Percentiles rank a stretch among this genome's conserved stretches.
These are phyloP conservation scores for Epithemia pelagica DNA, from an alignment of 108 stramenopile species.

Conservation along the genomic window DNA sequence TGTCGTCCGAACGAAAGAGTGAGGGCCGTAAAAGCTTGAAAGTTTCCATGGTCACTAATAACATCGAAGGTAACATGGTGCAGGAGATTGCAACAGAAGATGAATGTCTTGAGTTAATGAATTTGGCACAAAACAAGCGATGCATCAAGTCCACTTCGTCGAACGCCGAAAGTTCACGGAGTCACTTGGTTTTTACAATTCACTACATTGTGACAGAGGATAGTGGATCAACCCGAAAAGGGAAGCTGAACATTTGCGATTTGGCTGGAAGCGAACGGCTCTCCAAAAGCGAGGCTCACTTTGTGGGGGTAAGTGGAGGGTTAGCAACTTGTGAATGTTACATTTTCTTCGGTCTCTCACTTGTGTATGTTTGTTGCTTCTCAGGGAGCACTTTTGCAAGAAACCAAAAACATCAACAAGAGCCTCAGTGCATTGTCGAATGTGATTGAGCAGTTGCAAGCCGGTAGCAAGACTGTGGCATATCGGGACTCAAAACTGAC, in stretches of 20 bases:
- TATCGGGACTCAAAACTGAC: slow-evolving; percentile 95
- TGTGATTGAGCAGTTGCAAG: slow-evolving; percentile 82
- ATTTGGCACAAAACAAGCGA: slow-evolving; percentile 54
- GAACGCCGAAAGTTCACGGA: slow-evolving; percentile 78
- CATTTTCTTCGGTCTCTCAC: background rate
- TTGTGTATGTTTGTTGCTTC: background rate
- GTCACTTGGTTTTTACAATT: slow-evolving; percentile 80
- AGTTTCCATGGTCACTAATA: slow-evolving; percentile 36
- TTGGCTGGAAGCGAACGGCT: slow-evolving; percentile 92
- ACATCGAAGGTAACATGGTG: slow-evolving; percentile 60
- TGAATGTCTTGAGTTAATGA: slow-evolving; percentile 50
- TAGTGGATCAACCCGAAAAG: slow-evolving; percentile 38
- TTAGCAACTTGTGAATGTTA: background rate
- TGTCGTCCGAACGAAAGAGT: slow-evolving; percentile 36
- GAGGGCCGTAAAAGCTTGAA: slow-evolving; percentile 45
- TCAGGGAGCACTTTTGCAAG: slow-evolving; percentile 56
- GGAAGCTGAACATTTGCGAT: slow-evolving; percentile 76
- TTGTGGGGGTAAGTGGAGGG: slow-evolving; percentile 14
- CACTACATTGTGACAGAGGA: slow-evolving; percentile 51
- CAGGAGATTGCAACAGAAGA: slow-evolving; percentile 27
- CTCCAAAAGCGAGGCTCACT: slow-evolving; percentile 75
- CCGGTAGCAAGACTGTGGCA: slow-evolving; percentile 66
- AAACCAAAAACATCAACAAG: slow-evolving; percentile 87
- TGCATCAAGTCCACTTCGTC: slow-evolving; percentile 81
- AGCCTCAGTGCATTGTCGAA: slow-evolving; percentile 63